A percentile compares a stretch with the other conserved stretches of the same genome.
Conservation (phyloP, 805 yeast genomes). For the Yamadazyma philogaea region DNA sequence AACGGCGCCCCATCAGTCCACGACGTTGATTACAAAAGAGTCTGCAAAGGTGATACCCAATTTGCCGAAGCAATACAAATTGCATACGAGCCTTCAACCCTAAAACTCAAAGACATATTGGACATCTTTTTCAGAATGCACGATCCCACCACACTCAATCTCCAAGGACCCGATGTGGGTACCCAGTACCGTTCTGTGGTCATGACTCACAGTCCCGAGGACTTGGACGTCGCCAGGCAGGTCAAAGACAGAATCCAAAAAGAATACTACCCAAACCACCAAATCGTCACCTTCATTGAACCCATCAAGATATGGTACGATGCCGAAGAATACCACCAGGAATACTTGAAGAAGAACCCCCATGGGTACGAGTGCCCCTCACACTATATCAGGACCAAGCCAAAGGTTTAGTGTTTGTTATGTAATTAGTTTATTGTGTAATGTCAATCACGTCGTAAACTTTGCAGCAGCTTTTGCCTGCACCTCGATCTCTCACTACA, state of each 20-base stretch:
- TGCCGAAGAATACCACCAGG: slow-evolving; percentile 95
- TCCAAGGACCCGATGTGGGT: slow-evolving; percentile 88
- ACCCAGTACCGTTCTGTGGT: slow-evolving; percentile 88
- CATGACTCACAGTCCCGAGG: slow-evolving; percentile 57
- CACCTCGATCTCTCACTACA: neutral
- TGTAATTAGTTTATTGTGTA: neutral
- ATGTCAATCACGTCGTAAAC: neutral
- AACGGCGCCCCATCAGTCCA: slow-evolving; percentile 65
- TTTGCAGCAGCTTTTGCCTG: neutral
- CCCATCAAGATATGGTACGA: slow-evolving; percentile 74
- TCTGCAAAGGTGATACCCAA: slow-evolving; percentile 73
- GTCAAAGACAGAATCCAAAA: slow-evolving; percentile 58
- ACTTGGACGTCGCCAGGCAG: slow-evolving; percentile 42
- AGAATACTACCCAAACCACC: slow-evolving; percentile 69
- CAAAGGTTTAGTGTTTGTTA: slow-evolving; percentile 29
- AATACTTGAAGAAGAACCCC: slow-evolving; percentile 76
- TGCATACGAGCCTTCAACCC: slow-evolving; percentile 68
- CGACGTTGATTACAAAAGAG: slow-evolving; percentile 54
- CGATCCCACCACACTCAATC: slow-evolving; percentile 83
- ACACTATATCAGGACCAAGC: slow-evolving; percentile 70
- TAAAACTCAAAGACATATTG: slow-evolving; percentile 58
- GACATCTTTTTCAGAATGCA: slow-evolving; percentile 89
- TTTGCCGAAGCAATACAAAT: slow-evolving; percentile 82
- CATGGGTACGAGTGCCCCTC: slow-evolving; percentile 88
- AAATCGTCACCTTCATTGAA: slow-evolving; percentile 67